A percentile compares a stretch with the other conserved stretches of the same genome.
phyloP scores from a whole-genome alignment of 257 asterid species.

The Nemophila menziesii region DNA sequence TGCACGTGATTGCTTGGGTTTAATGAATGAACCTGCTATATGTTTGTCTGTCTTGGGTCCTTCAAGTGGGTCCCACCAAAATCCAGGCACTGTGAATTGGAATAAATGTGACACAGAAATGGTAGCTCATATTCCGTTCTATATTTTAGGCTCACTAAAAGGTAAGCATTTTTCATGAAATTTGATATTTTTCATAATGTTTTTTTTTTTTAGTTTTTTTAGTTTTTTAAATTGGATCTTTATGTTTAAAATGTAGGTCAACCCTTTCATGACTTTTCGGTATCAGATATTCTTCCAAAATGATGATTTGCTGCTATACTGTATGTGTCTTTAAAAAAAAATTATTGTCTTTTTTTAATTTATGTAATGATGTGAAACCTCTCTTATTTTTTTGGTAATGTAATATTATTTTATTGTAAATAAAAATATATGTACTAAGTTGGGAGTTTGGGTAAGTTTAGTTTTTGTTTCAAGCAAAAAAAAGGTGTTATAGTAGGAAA shows the following conservation, averaged over 20 bases:
- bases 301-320: constrained; percentile 15
- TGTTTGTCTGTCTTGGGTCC: constrained; percentile 78
- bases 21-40: constrained; percentile 85
- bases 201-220: background rate
- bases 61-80: constrained; percentile 32
- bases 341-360: no score
- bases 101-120: constrained; percentile 51
- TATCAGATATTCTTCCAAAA: constrained; percentile 52
- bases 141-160: constrained; percentile 68
- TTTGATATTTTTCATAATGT: background rate
- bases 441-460: no score
- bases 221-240: background rate
- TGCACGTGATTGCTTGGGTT: constrained; percentile 70
- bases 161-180: constrained; percentile 28
- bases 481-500: no score
- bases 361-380: no score
- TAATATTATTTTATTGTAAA: no score
- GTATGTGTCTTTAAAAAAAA: no score
- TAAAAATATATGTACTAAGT: no score
- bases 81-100: constrained; percentile 82
- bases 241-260: constrained; percentile 37
- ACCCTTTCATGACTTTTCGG: constrained; percentile 66
- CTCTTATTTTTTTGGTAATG: no score
- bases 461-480: no score
- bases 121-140: constrained; percentile 76